A percentile compares a stretch with the other conserved stretches of the same genome.
These are phyloP conservation scores for Zymoseptoria pseudotritici DNA, from an alignment of 2,329 filamentous ascomycete species.

Conservation along the genomic window DNA sequence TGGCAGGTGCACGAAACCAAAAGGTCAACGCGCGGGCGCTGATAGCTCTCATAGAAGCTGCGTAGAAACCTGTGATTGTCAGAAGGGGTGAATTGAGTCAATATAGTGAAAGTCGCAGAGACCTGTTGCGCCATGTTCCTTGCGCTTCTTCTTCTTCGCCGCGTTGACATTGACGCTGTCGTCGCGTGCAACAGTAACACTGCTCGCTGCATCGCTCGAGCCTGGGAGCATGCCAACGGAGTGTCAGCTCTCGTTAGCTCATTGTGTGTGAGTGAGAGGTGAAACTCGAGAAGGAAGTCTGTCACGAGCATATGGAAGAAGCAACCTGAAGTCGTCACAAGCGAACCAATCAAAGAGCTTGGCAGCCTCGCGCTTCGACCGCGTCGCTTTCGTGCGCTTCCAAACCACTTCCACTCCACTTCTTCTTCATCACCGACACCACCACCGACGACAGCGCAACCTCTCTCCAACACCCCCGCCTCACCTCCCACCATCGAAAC, in stretches of 20 bases:
- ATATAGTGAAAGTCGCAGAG: slow-evolving; percentile 50
- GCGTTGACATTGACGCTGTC: not conserved
- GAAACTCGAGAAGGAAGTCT: not conserved
- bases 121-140: slow-evolving; percentile 46
- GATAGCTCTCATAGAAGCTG: slow-evolving; percentile 74
- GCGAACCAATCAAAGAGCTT: not conserved
- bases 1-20: slow-evolving; percentile 85
- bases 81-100: too few relatives aligned
- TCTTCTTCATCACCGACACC: slow-evolving; percentile 4
- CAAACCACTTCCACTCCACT: not conserved
- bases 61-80: slow-evolving; percentile 61
- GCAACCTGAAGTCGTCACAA: not conserved
- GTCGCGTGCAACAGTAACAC: not conserved
- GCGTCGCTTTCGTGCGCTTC: slow-evolving; percentile 4
- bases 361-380: not conserved
- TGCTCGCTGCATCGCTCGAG: not conserved
- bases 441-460: not conserved
- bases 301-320: not conserved
- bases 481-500: slow-evolving; percentile 5
- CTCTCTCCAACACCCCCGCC: not conserved
- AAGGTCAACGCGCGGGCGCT: slow-evolving; percentile 80
- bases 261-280: not conserved
- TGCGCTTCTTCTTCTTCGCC: slow-evolving; percentile 35
- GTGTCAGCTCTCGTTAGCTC: not conserved
- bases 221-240: not conserved